phyloP scores from a whole-genome alignment of 2,329 filamentous ascomycete species.

The Fusarium burgessii region DNA sequence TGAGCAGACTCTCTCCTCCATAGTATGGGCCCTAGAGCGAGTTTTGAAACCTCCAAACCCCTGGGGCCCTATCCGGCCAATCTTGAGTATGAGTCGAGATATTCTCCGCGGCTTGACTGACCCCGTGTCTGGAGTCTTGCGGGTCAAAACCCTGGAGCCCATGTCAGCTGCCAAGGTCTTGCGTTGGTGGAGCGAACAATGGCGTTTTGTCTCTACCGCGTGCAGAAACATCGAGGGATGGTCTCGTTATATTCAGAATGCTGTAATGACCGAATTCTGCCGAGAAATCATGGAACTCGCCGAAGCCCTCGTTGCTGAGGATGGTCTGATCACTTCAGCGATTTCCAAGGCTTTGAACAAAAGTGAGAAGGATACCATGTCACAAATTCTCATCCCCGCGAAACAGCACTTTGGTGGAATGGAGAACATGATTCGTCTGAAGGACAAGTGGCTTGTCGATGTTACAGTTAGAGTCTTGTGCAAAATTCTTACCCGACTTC shows the following conservation, averaged over 20 bases:
- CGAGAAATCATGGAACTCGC: conserved; percentile 96
- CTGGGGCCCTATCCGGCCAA: conserved; percentile 69
- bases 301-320: conserved; percentile 85
- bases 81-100: conserved; percentile 68
- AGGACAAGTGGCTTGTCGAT: conserved; percentile 86
- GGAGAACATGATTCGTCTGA: conserved; percentile 88
- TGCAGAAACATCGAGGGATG: conserved; percentile 87
- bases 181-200: conserved; percentile 86
- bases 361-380: conserved; percentile 55
- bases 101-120: conserved; percentile 69
- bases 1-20: conserved; percentile 56
- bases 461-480: conserved; percentile 85
- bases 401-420: conserved; percentile 72
- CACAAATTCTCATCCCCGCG: conserved; percentile 54
- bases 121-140: conserved; percentile 65
- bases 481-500: conserved; percentile 86
- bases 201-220: conserved; percentile 83
- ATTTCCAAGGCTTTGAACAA: conserved; percentile 56
- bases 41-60: conserved; percentile 54
- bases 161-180: conserved; percentile 75
- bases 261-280: conserved; percentile 90
- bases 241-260: conserved; percentile 81
- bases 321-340: conserved; percentile 83
- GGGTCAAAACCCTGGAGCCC: conserved; percentile 66
- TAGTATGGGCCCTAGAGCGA: conserved; percentile 58